Evolutionary conservation across 2,329 filamentous ascomycete species (phyloP), one percentile per base, ranked within the genome.

Genomic region (Hypoxylon sp.): DNA sequence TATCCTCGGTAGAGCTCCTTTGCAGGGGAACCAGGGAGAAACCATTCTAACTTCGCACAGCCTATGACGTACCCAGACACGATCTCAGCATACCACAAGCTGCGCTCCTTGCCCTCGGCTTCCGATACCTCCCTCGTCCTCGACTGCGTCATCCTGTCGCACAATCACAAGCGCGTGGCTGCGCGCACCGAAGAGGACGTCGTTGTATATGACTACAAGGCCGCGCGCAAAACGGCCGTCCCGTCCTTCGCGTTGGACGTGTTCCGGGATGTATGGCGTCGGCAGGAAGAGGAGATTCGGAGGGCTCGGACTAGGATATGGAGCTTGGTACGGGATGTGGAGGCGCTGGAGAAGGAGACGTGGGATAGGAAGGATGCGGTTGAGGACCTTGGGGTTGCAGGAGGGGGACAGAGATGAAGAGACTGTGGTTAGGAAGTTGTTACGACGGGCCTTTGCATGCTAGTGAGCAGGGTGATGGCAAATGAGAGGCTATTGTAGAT

Each of bases 31-130:
- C 14, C 16, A 44, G 6, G 16, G 20, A 32, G 3, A 38, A 44
- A 42, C 33, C n/a, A n/a, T n/a, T n/a, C n/a, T 50, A 53, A 42
- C 46, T 40, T 30, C 49, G 32, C 60, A 48, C 69, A 93, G 91
- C 93, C 93, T 14, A 90, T 97, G 87, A 90, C 85, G 32, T 96
- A 87, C 77, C 93, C 93, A 0, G 93, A 97, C 77, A 85, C 86
- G 50, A 87, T 97, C 66, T 93, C 91, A 0, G 92, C 96, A 18
- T 91, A 95, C 72, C 93, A 97, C 79, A 94, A 91, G 76, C 85
- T 97, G 11, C 80, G 84, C 2, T 76, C 79, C 22, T 78, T 83
- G 61, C 90, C 88, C 16, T 65, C 73, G 18, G 68, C 68, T 2
- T 78, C 79, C 0, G 73, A 79, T 16, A 51, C 75, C 76, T 84